Percentiles rank a stretch among this genome's conserved stretches.
Conservation (phyloP, 2,329 filamentous ascomycete species). For the Cryphonectria japonica region DNA sequence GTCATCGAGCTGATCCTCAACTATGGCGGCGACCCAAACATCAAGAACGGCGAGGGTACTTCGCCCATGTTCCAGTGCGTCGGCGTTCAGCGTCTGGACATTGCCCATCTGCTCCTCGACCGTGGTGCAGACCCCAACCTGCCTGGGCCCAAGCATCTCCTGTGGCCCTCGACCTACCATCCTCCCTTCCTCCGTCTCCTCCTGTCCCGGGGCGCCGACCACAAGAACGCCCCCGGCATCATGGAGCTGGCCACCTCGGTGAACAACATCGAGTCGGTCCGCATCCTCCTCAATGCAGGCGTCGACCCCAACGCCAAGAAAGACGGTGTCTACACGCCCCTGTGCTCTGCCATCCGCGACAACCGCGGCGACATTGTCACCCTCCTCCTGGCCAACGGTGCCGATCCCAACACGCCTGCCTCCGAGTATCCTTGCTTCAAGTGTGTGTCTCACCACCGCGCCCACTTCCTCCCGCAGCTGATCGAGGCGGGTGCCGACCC, state of each 20-base stretch:
- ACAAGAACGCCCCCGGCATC: conserved; percentile 62
- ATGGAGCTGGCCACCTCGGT: conserved; percentile 67
- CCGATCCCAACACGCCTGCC: conserved; percentile 65
- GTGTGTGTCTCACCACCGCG: conserved; percentile 67
- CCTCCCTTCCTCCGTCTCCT: conserved; percentile 62
- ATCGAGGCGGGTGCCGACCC: conserved; percentile 64
- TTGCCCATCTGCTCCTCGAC: conserved; percentile 55
- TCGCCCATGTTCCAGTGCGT: conserved; percentile 68
- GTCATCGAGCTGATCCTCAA: conserved; percentile 63
- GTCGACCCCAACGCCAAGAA: conserved; percentile 66
- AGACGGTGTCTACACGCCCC: conserved; percentile 68
- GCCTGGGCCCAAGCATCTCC: conserved; percentile 69
- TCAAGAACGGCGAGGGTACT: conserved; percentile 63
- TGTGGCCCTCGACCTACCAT: conserved; percentile 67
- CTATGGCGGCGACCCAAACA: conserved; percentile 62
- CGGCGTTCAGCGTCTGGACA: conserved; percentile 54
- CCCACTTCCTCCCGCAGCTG: conserved; percentile 63
- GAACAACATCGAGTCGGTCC: conserved; percentile 66
- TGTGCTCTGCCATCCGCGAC: conserved; percentile 71
- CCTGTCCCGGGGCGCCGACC: conserved; percentile 61
- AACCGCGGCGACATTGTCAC: conserved; percentile 64
- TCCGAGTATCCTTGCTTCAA: conserved; percentile 70
- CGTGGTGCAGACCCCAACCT: conserved; percentile 69
- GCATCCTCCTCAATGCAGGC: conserved; percentile 59
- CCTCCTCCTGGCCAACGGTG: conserved; percentile 59